A percentile compares a stretch with the other conserved stretches of the same genome.
Evolutionary conservation across 1,139 yeast genomes (phyloP).

Genomic region (Blastobotrys proliferans): DNA sequence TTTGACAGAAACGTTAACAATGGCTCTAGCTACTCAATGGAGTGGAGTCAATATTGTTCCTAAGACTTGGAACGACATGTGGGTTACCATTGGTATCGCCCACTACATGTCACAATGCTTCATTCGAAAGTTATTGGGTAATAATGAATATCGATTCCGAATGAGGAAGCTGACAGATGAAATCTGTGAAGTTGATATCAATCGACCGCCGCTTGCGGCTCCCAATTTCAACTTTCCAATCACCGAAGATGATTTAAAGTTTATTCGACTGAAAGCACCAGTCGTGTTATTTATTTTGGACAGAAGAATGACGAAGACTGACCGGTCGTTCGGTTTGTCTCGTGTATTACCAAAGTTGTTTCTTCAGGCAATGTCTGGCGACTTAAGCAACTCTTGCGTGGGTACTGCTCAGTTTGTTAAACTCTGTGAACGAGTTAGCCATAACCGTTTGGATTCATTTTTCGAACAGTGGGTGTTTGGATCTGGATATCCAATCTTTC

Average conservation of each 20-base stretch:
- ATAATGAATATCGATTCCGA: slow-evolving; percentile 71
- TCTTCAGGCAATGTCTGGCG: slow-evolving; percentile 95
- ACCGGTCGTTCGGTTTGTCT: slow-evolving; percentile 85
- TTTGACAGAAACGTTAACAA: slow-evolving; percentile 63
- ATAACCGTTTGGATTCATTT: slow-evolving; percentile 75
- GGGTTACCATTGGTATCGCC: slow-evolving; percentile 89
- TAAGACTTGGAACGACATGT: slow-evolving; percentile 70
- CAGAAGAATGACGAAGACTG: slow-evolving; percentile 92
- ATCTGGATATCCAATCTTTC: slow-evolving; percentile 82
- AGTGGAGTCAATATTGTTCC: slow-evolving; percentile 91
- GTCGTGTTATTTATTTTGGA: slow-evolving; percentile 80
- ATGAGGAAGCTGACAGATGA: slow-evolving; percentile 61
- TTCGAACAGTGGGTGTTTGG: slow-evolving; percentile 94
- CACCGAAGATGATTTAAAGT: slow-evolving; percentile 56
- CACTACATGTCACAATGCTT: slow-evolving; percentile 78
- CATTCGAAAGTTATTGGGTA: slow-evolving; percentile 68
- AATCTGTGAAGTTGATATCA: slow-evolving; percentile 69
- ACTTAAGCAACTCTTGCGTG: slow-evolving; percentile 70
- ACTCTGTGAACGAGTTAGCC: slow-evolving; percentile 90
- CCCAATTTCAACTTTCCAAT: slow-evolving; percentile 69
- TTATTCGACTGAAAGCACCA: slow-evolving; percentile 77
- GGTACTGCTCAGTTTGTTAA: slow-evolving; percentile 84
- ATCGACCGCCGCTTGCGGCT: slow-evolving; percentile 73
- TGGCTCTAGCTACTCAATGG: slow-evolving; percentile 85
- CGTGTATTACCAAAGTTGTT: slow-evolving; percentile 89